A percentile compares a stretch with the other conserved stretches of the same genome.
phyloP scores from a whole-genome alignment of 441 rosid species.

The Populus trichocarpa region DNA sequence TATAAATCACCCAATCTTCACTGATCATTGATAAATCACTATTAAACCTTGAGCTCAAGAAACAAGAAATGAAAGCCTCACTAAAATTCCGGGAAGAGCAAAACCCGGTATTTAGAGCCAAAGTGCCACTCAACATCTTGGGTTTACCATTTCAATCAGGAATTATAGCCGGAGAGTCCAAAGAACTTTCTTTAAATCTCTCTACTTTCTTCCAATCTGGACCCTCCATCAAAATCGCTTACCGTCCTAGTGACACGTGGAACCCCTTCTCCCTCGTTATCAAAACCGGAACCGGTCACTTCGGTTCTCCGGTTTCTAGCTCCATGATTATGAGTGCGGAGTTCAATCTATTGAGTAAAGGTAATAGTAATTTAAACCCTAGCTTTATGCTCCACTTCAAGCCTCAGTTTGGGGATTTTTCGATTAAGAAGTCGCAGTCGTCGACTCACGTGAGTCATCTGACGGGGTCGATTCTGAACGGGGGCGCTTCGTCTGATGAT shows the following conservation, averaged over 20 bases:
- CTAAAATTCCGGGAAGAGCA: slow-evolving; percentile 85
- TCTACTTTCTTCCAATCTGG: slow-evolving; percentile 78
- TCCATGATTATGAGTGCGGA: slow-evolving; percentile 91
- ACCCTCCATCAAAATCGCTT: slow-evolving; percentile 67
- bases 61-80: slow-evolving; percentile 67
- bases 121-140: slow-evolving; percentile 64
- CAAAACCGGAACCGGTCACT: slow-evolving; percentile 72
- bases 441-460: slow-evolving; percentile 24
- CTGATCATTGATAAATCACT: not conserved
- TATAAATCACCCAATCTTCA: not conserved
- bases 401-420: slow-evolving; percentile 82
- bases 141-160: slow-evolving; percentile 87
- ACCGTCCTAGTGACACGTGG: slow-evolving; percentile 80
- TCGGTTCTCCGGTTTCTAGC: slow-evolving; percentile 67
- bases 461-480: slow-evolving; percentile 20
- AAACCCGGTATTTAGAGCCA: slow-evolving; percentile 73
- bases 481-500: slow-evolving; percentile 31
- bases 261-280: slow-evolving; percentile 75
- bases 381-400: slow-evolving; percentile 82
- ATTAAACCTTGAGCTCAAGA: not conserved
- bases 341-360: slow-evolving; percentile 57
- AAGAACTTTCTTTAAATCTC: slow-evolving; percentile 72
- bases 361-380: slow-evolving; percentile 53
- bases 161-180: slow-evolving; percentile 74
- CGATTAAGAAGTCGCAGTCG: slow-evolving; percentile 70